Evolutionary conservation across 106 monocot species (phyloP), one percentile per base, ranked within the genome.

Genomic region (Dactylorhiza incarnata): DNA sequence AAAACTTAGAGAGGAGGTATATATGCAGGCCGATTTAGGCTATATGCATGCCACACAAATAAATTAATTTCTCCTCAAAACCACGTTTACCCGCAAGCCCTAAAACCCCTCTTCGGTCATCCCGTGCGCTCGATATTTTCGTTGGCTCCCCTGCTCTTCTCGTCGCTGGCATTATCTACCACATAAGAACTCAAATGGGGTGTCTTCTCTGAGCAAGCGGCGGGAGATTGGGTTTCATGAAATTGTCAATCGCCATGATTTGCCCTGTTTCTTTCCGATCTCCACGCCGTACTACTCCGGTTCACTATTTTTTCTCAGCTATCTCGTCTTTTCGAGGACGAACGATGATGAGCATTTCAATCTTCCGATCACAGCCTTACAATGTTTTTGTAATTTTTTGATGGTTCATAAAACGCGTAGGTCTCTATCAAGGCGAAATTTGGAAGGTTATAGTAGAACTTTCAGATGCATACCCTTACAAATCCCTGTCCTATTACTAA

Each of bases 321-420:
- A 17, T 63, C 61, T 79, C 22, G 5, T 15, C 56, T 22, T 73
- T 77, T 77, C 4, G 19, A 48, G 26, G 53, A 46, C 72, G 65
- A 59, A 93, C 89, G 82, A 87, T 93, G 89, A 93, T 93, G 92
- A n/a, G 56, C n/a, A 56, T 63, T 63, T 63, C 25, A 26, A 25
- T 59, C 7, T 20, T n/a, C n/a, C n/a, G n/a, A n/a, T n/a, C n/a
- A n/a, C n/a, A n/a, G n/a, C n/a, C n/a, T n/a, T 59, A 14, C 8
- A 20, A 0, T 22, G 9, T 45, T 37, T 45, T 45, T 45, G 68
- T 17, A 16, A 5, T 6, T 68, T 68, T 68, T 4, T 68, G 15
- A 11, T 22, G 4, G 16, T 74, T 49, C 54, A 23, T 74, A 15
- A 52, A 52, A 53, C 29, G 25, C 55, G 72, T 48, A 82, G 82